Percentiles rank a stretch among this genome's conserved stretches.
Evolutionary conservation across 345 rosid genomes (phyloP).

Genomic region (Cardamine chenopodiifolia): DNA sequence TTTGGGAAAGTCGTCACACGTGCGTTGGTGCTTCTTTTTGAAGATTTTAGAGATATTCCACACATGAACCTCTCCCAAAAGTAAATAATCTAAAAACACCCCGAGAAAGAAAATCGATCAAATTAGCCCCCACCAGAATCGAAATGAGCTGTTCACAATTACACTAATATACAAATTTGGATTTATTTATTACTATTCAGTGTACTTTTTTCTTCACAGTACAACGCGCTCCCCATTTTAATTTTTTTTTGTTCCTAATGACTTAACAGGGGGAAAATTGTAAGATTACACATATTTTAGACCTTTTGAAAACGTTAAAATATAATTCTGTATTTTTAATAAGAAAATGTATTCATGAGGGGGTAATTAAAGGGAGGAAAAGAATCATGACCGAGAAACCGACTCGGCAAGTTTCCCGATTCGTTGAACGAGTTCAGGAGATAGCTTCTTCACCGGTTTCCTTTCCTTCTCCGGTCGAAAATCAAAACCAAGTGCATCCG

Average conservation of each 20-base stretch:
- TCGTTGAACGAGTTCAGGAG: slow-evolving; percentile 70
- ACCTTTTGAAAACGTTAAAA: slow-evolving; percentile 31
- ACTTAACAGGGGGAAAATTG: not conserved
- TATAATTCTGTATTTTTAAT: slow-evolving; percentile 16
- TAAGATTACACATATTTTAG: slow-evolving; percentile 13
- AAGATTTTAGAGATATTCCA: slow-evolving; percentile 34
- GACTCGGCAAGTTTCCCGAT: slow-evolving; percentile 83
- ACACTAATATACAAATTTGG: slow-evolving; percentile 9
- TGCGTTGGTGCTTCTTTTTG: slow-evolving; percentile 43
- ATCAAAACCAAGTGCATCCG: slow-evolving; percentile 86
- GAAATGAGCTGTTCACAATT: slow-evolving; percentile 4
- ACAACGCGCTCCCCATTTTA: not conserved
- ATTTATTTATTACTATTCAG: slow-evolving; percentile 14
- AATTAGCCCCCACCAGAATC: not conserved
- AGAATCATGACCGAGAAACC: slow-evolving; percentile 67
- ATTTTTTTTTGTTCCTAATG: not conserved
- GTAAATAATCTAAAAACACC: slow-evolving; percentile 1
- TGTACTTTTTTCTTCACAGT: slow-evolving; percentile 5
- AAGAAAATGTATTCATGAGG: not conserved
- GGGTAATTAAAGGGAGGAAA: not conserved
- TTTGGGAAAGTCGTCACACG: slow-evolving; percentile 41
- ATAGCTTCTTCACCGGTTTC: slow-evolving; percentile 69
- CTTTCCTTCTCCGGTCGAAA: slow-evolving; percentile 75
- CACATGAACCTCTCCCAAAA: slow-evolving; percentile 14
- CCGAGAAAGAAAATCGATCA: not conserved